Evolutionary conservation across 1,284 basidiomycete genomes (phyloP), one percentile per base, ranked within the genome.

Genomic region (Mycena citricolor): DNA sequence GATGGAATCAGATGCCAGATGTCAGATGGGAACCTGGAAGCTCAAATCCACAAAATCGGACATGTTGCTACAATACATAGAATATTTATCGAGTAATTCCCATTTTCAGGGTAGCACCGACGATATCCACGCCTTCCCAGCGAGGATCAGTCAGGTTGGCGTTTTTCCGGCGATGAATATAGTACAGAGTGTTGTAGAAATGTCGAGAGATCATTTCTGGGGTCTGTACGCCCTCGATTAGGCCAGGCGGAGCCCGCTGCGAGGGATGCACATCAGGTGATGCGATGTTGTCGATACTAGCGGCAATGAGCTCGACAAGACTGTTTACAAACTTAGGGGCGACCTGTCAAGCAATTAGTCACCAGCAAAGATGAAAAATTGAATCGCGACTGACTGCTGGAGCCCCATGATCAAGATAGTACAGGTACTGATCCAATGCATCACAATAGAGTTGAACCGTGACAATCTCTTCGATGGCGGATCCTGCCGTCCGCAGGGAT

Each of bases 241-340:
- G 75, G 12, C 91, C 92, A 22, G 80, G 85, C 35, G 80, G 87
- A 30, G 79, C 83, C 37, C 86, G 79, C 49, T 89, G 83, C 0
- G 89, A 83, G 0, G 90, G 86, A 61, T 94, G 89, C 4, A 93
- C 81, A 58, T 95, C 91, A 3, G 67, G 83, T 2, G 84, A 85
- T 32, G 86, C 79, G 54, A 94, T 86, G 52, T 79, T 83, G 67
- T 97, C 93, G 62, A 97, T 90, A 57, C 86, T 90, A 17, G 84
- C 83, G 0, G 90, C 90, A 64, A 97, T 94, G 24, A 97, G 77
- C 60, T 97, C 93, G 17, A 97, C 90, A 34, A 97, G 79, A 49
- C 86, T 90, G 66, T 94, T 95, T 52, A 97, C 85, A 57, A 94
- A 97, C 69, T 94, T 95, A 12, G 94, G 83, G 22, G 91, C 90